phyloP scores from a whole-genome alignment of 108 stramenopile species.

The Asterionellopsis glacialis region DNA sequence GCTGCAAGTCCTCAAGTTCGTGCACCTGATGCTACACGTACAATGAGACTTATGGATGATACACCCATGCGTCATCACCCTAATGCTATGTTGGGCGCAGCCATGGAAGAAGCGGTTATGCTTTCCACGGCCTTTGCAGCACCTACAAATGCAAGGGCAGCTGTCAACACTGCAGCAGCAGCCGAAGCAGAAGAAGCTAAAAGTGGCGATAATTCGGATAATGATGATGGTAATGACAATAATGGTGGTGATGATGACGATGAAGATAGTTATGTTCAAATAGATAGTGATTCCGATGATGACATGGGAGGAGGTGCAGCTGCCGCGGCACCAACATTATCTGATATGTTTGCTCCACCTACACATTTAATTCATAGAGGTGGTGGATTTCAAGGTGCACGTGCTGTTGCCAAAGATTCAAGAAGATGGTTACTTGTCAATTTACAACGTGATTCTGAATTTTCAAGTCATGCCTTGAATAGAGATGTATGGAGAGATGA shows the following conservation, averaged over 20 bases:
- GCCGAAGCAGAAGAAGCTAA: slow-evolving; percentile 9
- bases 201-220: not conserved
- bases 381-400: slow-evolving; percentile 81
- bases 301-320: slow-evolving; percentile 4
- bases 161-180: slow-evolving; percentile 2
- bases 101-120: slow-evolving; percentile 7
- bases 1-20: slow-evolving; percentile 27
- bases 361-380: slow-evolving; percentile 61
- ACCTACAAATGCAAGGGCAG: slow-evolving; percentile 2
- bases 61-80: slow-evolving; percentile 22
- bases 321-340: slow-evolving; percentile 26
- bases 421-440: slow-evolving; percentile 91
- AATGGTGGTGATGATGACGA: slow-evolving; percentile 8
- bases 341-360: slow-evolving; percentile 78
- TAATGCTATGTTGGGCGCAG: not conserved
- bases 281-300: slow-evolving; percentile 1
- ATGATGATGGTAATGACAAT: slow-evolving; percentile 2
- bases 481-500: slow-evolving; percentile 96
- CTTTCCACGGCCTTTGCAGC: not conserved
- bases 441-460: slow-evolving; percentile 82
- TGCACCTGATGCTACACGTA: slow-evolving; percentile 81
- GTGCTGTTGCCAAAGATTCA: slow-evolving; percentile 75
- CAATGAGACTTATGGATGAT: slow-evolving; percentile 76
- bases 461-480: slow-evolving; percentile 90
- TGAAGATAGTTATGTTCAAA: not conserved